Conservation (phyloP, 2,329 filamentous ascomycete species). For the Venturia oleaginea region DNA sequence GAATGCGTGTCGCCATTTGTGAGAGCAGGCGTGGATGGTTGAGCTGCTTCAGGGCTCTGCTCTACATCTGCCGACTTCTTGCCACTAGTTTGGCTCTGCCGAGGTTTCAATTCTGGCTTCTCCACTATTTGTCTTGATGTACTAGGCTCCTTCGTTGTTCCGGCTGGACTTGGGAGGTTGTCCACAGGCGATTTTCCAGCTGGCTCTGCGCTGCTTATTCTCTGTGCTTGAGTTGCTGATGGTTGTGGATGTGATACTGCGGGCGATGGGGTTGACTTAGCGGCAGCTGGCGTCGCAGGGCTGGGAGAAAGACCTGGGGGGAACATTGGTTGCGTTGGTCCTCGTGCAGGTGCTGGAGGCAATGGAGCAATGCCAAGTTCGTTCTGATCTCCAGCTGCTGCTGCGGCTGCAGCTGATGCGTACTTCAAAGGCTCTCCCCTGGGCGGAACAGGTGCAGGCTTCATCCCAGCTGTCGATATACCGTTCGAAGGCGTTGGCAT, state of each 20-base stretch:
- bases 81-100: neutral
- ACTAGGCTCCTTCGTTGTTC: conserved; percentile 21
- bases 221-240: conserved; percentile 18
- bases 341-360: conserved; percentile 65
- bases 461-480: conserved; percentile 62
- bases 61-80: conserved; percentile 27
- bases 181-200: conserved; percentile 41
- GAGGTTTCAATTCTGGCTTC: neutral
- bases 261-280: neutral
- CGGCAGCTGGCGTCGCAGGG: neutral
- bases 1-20: conserved; percentile 46
- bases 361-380: conserved; percentile 84
- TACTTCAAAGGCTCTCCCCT: conserved; percentile 92
- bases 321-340: neutral
- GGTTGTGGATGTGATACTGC: conserved; percentile 19
- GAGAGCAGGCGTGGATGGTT: conserved; percentile 23
- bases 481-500: conserved; percentile 50
- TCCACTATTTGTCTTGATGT: neutral
- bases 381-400: conserved; percentile 82
- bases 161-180: conserved; percentile 34
- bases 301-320: conserved; percentile 11
- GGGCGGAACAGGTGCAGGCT: conserved; percentile 79
- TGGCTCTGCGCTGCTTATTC: conserved; percentile 25
- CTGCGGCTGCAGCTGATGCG: conserved; percentile 88
- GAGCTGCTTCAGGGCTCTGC: conserved; percentile 28